Base-by-base conservation (phyloP, 164 flowering plant genomes). In the Kalanchoe fedtschenkoi region DNA sequence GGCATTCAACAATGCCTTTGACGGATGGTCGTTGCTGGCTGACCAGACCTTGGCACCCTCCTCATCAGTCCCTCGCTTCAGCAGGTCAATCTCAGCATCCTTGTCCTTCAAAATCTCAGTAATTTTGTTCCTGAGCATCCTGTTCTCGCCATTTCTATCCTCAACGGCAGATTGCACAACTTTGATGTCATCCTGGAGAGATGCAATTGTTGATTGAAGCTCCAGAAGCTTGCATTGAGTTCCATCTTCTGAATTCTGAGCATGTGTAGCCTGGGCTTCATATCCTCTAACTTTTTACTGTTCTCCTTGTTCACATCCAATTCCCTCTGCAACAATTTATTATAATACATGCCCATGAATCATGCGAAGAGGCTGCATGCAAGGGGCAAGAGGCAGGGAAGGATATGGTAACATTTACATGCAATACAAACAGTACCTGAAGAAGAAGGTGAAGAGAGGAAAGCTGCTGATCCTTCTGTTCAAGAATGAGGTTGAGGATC, bases 401-500 rank as follows among this genome's bases (percentile, higher is more conserved):
- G 47, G 33, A 41, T 21, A 13, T 17, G 63, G 29, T 21, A 9
- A 35, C 9, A 29, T 5, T 16, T 58, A 33, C 32, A 55, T 1
- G 19, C 57, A 51, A 14, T 16, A 34, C 19, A 35, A 13, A 33
- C 35, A 56, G 17, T 6, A 83, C 92, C 91, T 86, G 89, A 11
- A 88, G 66, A 63, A 78, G 86, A 41, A 77, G 82, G 5, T 88
- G 81, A 71, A 91, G 82, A 58, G 88, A 34, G 47, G 71, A 5
- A 62, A 86, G 76, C 33, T 88, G 65, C 29, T 33, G 70, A 62
- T 91, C 87, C 65, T 83, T 91, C 30, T 83, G 81, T 47, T 75
- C 64, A 74, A 86, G 54, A 53, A 88, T 76, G 61, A 86, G 80
- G 51, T 66, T 69, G 75, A 75, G 73, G 70, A 79, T 71, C 51